These are phyloP conservation scores for Tricholoma hemisulphureum DNA, from an alignment of 768 basidiomycete genomes.

Conservation along the genomic window DNA sequence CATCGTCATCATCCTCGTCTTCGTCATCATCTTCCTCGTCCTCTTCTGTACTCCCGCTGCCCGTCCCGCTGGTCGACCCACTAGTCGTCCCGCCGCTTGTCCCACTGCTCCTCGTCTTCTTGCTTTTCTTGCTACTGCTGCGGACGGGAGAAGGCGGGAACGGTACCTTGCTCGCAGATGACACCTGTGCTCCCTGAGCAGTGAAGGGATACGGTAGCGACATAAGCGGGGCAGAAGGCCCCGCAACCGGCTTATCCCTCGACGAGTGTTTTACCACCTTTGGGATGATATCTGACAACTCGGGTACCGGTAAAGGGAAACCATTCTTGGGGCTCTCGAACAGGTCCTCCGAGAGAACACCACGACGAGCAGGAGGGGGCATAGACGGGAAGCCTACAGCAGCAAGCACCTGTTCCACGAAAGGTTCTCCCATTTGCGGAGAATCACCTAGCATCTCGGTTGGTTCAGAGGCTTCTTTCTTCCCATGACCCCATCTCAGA, in stretches of 20 bases:
- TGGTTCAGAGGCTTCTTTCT: slow-evolving; percentile 28
- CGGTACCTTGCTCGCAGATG: slow-evolving; percentile 62
- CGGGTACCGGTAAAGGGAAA: slow-evolving; percentile 11
- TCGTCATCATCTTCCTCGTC: slow-evolving; percentile 26
- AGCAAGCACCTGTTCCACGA: slow-evolving; percentile 59
- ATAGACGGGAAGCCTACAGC: slow-evolving; percentile 51
- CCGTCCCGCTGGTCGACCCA: slow-evolving; percentile 10
- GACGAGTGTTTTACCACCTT: slow-evolving; percentile 46
- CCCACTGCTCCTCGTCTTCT: slow-evolving; percentile 19
- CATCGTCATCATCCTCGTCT: slow-evolving; percentile 24
- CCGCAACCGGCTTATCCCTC: slow-evolving; percentile 42
- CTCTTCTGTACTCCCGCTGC: slow-evolving; percentile 27
- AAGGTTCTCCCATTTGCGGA: slow-evolving; percentile 38
- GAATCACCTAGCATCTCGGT: slow-evolving; percentile 21
- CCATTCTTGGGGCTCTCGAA: slow-evolving; percentile 53
- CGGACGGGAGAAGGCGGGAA: slow-evolving; percentile 68
- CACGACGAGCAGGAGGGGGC: slow-evolving; percentile 55
- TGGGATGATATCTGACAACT: slow-evolving; percentile 38
- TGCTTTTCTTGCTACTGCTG: slow-evolving; percentile 34
- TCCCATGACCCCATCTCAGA: slow-evolving; percentile 31
- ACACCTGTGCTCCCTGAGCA: slow-evolving; percentile 56
- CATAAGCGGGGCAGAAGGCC: slow-evolving; percentile 43
- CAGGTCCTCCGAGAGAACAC: slow-evolving; percentile 60
- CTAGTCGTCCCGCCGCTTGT: slow-evolving; percentile 18
- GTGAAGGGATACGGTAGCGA: slow-evolving; percentile 72